phyloP scores from a whole-genome alignment of 441 rosid species.

The Jatropha multifida region DNA sequence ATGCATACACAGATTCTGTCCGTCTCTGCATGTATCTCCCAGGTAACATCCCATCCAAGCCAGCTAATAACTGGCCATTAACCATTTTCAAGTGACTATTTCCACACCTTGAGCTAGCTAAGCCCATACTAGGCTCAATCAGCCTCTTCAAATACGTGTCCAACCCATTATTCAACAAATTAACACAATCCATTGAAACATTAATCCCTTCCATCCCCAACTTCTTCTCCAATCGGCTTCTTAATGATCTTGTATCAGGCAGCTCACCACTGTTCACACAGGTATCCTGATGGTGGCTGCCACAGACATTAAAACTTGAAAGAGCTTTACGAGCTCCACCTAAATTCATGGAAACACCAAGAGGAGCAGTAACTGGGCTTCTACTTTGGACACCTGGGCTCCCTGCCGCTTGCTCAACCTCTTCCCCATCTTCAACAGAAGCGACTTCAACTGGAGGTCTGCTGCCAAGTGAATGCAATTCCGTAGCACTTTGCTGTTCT shows the following conservation, averaged over 20 bases:
- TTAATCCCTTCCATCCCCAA: conserved; percentile 59
- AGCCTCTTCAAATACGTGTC: conserved; percentile 63
- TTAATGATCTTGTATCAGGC: conserved; percentile 69
- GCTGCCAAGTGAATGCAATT: conserved; percentile 77
- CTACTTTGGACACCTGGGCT: conserved; percentile 74
- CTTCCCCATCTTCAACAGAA: conserved; percentile 95
- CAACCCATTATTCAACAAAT: conserved; percentile 66
- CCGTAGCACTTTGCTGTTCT: conserved; percentile 69
- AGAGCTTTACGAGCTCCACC: conserved; percentile 41
- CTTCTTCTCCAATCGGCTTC: conserved; percentile 51
- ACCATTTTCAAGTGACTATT: conserved; percentile 26
- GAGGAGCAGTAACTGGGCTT: conserved; percentile 75
- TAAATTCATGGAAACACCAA: conserved; percentile 59
- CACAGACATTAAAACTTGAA: conserved; percentile 24
- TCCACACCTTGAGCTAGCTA: conserved; percentile 46
- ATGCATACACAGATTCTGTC: conserved; percentile 29
- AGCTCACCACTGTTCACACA: conserved; percentile 57
- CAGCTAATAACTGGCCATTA: conserved; percentile 16
- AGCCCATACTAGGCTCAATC: conserved; percentile 60
- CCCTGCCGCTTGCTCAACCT: conserved; percentile 74
- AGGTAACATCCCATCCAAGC: conserved; percentile 24
- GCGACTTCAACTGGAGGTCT: conserved; percentile 66
- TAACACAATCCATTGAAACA: conserved; percentile 48
- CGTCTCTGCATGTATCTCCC: conserved; percentile 27
- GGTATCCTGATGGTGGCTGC: conserved; percentile 28